Evolutionary conservation across 2,329 filamentous ascomycete genomes (phyloP), one percentile per base, ranked within the genome.

Genomic region (Atkinsonella texensis): DNA sequence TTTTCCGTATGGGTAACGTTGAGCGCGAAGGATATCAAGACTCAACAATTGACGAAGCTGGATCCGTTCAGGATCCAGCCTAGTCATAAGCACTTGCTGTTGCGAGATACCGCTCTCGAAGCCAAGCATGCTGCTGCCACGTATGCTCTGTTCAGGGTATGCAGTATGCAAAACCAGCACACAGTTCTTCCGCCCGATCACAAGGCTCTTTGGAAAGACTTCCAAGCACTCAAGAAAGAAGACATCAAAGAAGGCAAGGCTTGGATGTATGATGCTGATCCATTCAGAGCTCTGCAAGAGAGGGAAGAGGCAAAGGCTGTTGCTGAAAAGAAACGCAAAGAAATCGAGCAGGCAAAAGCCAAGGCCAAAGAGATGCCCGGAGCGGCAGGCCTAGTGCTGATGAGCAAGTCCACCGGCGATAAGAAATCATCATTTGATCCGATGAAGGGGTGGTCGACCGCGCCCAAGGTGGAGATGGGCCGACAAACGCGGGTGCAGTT

Each of bases 231-330:
- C 56, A 97, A 96, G 69, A 81, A 80, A 56, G 79, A 83, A 58
- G 91, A 96, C 60, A 73, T 88, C 47, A 85, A 83, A 62, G 83
- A 87, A 42, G 89, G 79, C n/a, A 73, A 69, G 48, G 85, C 73
- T 0, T 96, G 90, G 86, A 84, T 95, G 79, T 98, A 97, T 66
- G 90, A 95, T 59, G 89, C 89, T 11, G 93, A 98, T 62, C 93
- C 93, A 0, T 98, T 98, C 70, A 79, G 84, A 54, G 84, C 88
- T 1, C 76, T 86, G 56, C 79, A 84, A 58, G 87, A 94, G 66
- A 77, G 87, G 49, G 86, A 95, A 59, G 85, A 89, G 60, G 84
- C 86, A 9, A 87, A 85, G 56, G 81, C 79, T 2, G 74, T 81
- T 2, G 80, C 84, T 45, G 86, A 89, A 61, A 95, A 93, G 75